Evolutionary conservation across 1,139 yeast genomes (phyloP).

Genomic region (Nakaseomyces nivariensis): DNA sequence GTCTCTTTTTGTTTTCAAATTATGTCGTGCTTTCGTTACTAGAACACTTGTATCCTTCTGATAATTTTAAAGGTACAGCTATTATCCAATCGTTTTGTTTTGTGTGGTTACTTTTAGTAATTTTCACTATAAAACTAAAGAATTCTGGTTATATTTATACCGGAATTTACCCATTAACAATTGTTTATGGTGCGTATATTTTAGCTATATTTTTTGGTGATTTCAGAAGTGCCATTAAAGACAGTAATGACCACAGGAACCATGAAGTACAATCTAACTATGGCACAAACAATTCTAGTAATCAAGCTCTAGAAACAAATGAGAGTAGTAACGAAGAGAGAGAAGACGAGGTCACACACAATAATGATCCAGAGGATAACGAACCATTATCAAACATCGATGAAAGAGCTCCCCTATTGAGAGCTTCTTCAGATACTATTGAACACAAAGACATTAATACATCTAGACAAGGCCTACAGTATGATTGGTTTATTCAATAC

Average conservation of each 20-base stretch:
- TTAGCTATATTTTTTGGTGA: slow-evolving; percentile 6
- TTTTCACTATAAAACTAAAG: slow-evolving; percentile 37
- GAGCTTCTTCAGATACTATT: not conserved
- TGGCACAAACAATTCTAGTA: not conserved
- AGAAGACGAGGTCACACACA: not conserved
- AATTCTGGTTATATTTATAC: slow-evolving; percentile 43
- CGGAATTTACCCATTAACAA: slow-evolving; percentile 48
- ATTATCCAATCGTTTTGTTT: slow-evolving; percentile 48
- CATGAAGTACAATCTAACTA: not conserved
- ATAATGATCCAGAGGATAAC: not conserved
- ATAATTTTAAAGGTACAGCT: slow-evolving; percentile 60
- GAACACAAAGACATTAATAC: not conserved
- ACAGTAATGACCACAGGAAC: not conserved
- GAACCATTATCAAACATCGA: slow-evolving; percentile 14
- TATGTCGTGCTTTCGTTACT: slow-evolving; percentile 47
- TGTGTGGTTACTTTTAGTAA: slow-evolving; percentile 48
- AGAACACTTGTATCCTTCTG: slow-evolving; percentile 45
- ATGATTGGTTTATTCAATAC: slow-evolving; percentile 77
- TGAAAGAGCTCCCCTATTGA: slow-evolving; percentile 25
- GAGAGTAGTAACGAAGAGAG: slow-evolving; percentile 8
- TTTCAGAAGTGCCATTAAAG: slow-evolving; percentile 6
- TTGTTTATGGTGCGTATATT: slow-evolving; percentile 36
- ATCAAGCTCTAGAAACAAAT: not conserved
- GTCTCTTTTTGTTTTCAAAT: slow-evolving; percentile 43
- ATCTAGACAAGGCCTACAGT: slow-evolving; percentile 31